Conservation (phyloP, 257 asterid species). For the Solanum appendiculatum region DNA sequence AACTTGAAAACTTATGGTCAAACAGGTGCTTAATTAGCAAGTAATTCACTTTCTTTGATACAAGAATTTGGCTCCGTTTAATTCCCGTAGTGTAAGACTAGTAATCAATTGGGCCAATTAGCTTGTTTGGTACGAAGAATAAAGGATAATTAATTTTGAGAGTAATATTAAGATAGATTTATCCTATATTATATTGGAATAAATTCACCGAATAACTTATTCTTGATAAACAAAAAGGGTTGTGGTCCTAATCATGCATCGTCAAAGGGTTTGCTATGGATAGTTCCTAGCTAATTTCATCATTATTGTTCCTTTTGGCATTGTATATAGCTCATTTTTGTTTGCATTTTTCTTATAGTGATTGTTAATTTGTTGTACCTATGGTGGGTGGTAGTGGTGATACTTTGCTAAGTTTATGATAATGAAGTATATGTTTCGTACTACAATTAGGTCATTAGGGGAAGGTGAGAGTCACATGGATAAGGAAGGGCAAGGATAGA, state of each 20-base stretch:
- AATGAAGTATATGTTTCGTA: neutral
- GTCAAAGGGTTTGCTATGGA: neutral
- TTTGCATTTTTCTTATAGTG: neutral
- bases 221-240: neutral
- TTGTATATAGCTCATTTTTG: neutral
- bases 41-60: neutral
- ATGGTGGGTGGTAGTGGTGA: neutral
- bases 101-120: neutral
- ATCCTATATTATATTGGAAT: neutral
- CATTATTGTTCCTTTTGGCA: neutral
- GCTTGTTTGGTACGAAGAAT: neutral
- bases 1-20: neutral
- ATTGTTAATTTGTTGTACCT: neutral
- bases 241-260: neutral
- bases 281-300: neutral
- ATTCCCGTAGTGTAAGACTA: neutral
- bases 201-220: too few relatives aligned
- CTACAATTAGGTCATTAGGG: neutral
- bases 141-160: neutral
- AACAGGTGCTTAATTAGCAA: neutral
- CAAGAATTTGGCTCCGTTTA: neutral
- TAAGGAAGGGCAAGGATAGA: neutral
- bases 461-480: conserved; percentile 11
- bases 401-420: neutral
- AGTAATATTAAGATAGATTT: neutral